phyloP scores from a whole-genome alignment of 164 flowering plant species.

The Litsea cubeba region DNA sequence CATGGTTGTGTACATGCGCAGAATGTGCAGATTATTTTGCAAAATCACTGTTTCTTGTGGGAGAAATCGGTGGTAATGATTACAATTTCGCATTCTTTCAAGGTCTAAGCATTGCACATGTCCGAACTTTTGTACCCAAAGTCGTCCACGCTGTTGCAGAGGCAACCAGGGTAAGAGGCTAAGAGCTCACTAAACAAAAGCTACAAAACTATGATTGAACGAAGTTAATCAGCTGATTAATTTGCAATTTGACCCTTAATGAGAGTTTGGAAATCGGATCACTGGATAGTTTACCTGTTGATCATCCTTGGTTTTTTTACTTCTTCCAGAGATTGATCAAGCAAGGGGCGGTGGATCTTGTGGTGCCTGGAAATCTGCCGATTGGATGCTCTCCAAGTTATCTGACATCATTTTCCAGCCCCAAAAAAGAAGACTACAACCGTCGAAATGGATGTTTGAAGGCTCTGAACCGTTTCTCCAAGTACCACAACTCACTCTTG shows the following conservation, averaged over 20 bases:
- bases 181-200: neutral
- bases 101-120: constrained; percentile 23
- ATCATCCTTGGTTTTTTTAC: neutral
- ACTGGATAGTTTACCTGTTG: neutral
- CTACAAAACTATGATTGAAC: neutral
- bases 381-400: constrained; percentile 46
- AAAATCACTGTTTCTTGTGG: constrained; percentile 51
- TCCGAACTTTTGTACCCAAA: constrained; percentile 25
- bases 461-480: constrained; percentile 32
- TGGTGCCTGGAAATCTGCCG: constrained; percentile 59
- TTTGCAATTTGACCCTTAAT: too few species aligned
- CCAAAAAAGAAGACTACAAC: constrained; percentile 32
- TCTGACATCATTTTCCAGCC: constrained; percentile 30
- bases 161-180: constrained; percentile 27
- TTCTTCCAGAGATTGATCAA: constrained; percentile 36
- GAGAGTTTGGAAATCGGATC: neutral
- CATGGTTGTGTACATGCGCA: constrained; percentile 1
- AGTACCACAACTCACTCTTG: constrained; percentile 44
- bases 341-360: constrained; percentile 44
- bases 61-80: constrained; percentile 73
- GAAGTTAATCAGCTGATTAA: neutral
- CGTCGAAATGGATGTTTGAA: constrained; percentile 39
- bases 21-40: constrained; percentile 35
- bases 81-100: constrained; percentile 30
- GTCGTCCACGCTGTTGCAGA: constrained; percentile 33